Conservation (phyloP, 495 filamentous ascomycete species). For the Stereocaulon alpinum region DNA sequence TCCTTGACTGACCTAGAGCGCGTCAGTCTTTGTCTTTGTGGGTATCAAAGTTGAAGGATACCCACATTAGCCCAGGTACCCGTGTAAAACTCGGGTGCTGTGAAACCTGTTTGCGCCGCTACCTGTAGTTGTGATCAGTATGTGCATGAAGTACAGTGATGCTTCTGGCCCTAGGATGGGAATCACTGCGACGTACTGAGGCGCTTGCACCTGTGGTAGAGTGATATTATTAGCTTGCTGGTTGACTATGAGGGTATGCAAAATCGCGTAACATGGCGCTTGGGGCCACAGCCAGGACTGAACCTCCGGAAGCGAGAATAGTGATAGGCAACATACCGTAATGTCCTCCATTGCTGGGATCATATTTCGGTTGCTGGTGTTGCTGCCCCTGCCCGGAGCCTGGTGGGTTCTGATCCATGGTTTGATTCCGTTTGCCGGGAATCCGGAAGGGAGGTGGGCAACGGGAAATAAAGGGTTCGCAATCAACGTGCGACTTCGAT, state of each 20-base stretch:
- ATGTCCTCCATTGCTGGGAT: constrained; percentile 72
- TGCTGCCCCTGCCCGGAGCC: constrained; percentile 45
- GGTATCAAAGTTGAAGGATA: neutral
- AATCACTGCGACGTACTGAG: constrained; percentile 45
- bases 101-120: constrained; percentile 27
- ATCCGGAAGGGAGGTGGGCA: constrained; percentile 1
- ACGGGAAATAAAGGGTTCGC: constrained; percentile 3
- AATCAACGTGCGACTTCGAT: constrained; percentile 1
- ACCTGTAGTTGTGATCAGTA: constrained; percentile 27
- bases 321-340: constrained; percentile 54
- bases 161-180: neutral
- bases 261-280: neutral
- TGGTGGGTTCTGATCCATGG: constrained; percentile 50
- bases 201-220: constrained; percentile 62
- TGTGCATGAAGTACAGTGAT: constrained; percentile 52
- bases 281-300: neutral
- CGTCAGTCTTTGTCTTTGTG: constrained; percentile 8
- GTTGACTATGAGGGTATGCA: neutral
- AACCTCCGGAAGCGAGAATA: neutral
- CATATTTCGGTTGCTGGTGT: constrained; percentile 60
- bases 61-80: constrained; percentile 90
- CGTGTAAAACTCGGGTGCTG: constrained; percentile 76
- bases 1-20: constrained; percentile 77
- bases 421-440: constrained; percentile 4
- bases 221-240: constrained; percentile 18